Percentiles rank a stretch among this genome's conserved stretches.
These are phyloP conservation scores for Phoma sp. DNA, from an alignment of 2,329 filamentous ascomycete species.

Conservation along the genomic window DNA sequence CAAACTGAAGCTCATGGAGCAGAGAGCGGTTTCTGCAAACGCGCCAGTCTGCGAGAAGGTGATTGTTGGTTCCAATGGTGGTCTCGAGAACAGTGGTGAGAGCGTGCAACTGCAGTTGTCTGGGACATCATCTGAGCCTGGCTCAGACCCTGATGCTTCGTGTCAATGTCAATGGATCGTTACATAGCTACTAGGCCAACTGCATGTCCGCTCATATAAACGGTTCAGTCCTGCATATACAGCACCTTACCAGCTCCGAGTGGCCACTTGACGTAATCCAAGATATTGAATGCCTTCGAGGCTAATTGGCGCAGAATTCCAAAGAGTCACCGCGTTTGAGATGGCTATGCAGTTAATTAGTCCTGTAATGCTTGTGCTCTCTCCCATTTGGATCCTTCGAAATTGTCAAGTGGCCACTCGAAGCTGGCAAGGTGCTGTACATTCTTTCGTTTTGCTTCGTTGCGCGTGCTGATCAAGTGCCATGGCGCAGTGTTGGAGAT, in stretches of 20 bases:
- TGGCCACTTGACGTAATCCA: no score
- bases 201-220: not conserved
- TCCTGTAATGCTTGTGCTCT: no score
- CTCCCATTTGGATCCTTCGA: no score
- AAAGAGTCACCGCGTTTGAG: no score
- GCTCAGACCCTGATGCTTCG: not conserved
- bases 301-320: no score
- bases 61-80: not conserved
- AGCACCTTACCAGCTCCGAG: no score
- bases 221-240: no score
- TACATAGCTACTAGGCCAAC: not conserved
- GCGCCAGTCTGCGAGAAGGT: slow-evolving; percentile 31
- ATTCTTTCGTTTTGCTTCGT: not conserved
- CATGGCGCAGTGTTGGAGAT: not conserved
- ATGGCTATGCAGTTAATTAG: no score
- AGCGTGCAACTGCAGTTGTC: not conserved
- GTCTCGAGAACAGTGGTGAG: not conserved
- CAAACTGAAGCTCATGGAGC: slow-evolving; percentile 32
- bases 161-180: slow-evolving; percentile 17
- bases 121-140: not conserved
- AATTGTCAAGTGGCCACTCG: no score
- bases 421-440: no score
- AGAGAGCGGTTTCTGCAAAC: slow-evolving; percentile 21
- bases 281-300: no score
- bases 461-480: not conserved